Evolutionary conservation across 768 basidiomycete genomes (phyloP), one percentile per base, ranked within the genome.

Genomic region (Tulasnella sp.): DNA sequence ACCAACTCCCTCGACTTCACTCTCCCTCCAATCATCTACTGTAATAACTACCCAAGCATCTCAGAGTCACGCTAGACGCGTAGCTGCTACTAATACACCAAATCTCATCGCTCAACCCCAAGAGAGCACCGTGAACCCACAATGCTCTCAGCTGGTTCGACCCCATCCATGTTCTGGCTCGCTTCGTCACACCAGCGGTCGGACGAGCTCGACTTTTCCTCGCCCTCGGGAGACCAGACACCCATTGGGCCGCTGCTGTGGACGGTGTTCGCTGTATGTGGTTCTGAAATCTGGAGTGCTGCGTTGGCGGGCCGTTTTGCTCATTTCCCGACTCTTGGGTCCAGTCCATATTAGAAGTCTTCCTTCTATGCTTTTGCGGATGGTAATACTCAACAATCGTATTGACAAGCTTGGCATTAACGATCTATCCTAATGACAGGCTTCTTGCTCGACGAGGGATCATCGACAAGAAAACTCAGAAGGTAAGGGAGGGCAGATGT

Each of bases 301-400:
- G 42, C 22, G 75, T 73, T 26, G 5, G 52, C 34, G 35, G n/a
- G n/a, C n/a, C n/a, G 41, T 35, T 34, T 26, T 39, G 59, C 37
- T 14, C 26, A n/a, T 35, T 72, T 67, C 39, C 19, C 67, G 35
- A 19, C 67, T n/a, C 7, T 5, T 59, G 34, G 41, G 22, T 69
- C 47, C 47, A 95, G 93, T 93, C 93, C 9, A 94, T 96, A 74
- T 82, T 92, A 36, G 88, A 96, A 80, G 95, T 97, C 59, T 91
- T 95, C 78, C 75, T 96, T 52, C 82, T 95, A 72, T 95, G 93
- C 81, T 77, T 92, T 3, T 89, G 91, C 0, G 94, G 94, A 1
- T 94, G 73, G 73, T 75, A 47, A 34, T 68, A 11, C 34, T 34
- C 36, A 4, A 7, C n/a, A n/a, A 14, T 16, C 11, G 40, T 39